phyloP scores from a whole-genome alignment of 1,284 basidiomycete species.

The Laetiporus sulphureus region DNA sequence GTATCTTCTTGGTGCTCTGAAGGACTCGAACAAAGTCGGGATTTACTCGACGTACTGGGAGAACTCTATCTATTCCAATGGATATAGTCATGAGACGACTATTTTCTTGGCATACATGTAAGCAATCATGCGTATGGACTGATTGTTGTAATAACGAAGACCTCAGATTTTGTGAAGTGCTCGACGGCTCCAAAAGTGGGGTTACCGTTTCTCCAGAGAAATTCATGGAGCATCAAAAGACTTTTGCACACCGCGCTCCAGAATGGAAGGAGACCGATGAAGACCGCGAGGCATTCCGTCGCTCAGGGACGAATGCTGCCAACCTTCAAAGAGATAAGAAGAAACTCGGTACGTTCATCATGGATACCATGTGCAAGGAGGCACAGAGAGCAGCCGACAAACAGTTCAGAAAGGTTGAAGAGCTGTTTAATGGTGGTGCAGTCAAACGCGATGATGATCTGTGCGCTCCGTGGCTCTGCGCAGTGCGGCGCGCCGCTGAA shows the following conservation, averaged over 20 bases:
- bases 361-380: conserved; percentile 36
- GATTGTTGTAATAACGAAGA: not conserved
- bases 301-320: conserved; percentile 3
- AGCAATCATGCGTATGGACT: conserved; percentile 17
- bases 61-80: conserved; percentile 40
- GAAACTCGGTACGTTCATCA: conserved; percentile 34
- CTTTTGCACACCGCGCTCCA: conserved; percentile 10
- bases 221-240: conserved; percentile 18
- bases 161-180: conserved; percentile 48
- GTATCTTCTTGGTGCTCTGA: conserved; percentile 42
- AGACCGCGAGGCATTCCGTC: conserved; percentile 8
- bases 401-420: conserved; percentile 23
- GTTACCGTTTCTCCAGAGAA: conserved; percentile 33
- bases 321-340: conserved; percentile 7
- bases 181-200: conserved; percentile 57
- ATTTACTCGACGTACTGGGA: conserved; percentile 54
- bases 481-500: conserved; percentile 15
- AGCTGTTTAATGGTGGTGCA: conserved; percentile 6
- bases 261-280: conserved; percentile 32
- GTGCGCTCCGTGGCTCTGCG: conserved; percentile 31
- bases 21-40: conserved; percentile 40
- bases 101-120: conserved; percentile 55
- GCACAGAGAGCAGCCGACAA: conserved; percentile 20
- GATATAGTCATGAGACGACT: conserved; percentile 42
- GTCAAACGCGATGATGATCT: conserved; percentile 28